A percentile compares a stretch with the other conserved stretches of the same genome.
Conservation (phyloP, 768 basidiomycete species). For the Peribolospora baueri region DNA sequence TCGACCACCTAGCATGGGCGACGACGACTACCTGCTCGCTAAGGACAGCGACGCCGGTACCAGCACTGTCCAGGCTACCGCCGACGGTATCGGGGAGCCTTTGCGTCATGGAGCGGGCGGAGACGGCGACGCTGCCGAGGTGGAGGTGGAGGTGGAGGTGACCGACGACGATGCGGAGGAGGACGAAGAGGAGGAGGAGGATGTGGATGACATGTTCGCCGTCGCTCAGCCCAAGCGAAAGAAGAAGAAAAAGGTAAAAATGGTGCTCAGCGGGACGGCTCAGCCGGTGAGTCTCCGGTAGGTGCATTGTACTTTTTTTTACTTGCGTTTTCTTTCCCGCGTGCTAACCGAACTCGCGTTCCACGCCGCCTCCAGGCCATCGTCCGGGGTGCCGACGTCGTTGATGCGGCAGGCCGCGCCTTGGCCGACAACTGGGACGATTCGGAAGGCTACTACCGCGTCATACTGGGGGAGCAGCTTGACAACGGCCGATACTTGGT, state of each 20-base stretch:
- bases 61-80: no score
- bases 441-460: constrained; percentile 79
- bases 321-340: background rate
- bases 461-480: constrained; percentile 80
- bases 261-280: constrained; percentile 20
- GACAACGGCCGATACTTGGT: constrained; percentile 85
- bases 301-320: background rate
- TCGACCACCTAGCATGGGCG: no score
- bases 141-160: constrained; percentile 28
- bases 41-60: no score
- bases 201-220: constrained; percentile 91
- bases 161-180: constrained; percentile 21
- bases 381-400: constrained; percentile 27
- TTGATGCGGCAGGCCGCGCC: constrained; percentile 33
- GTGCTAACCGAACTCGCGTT: background rate
- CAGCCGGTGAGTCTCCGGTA: background rate
- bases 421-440: constrained; percentile 69
- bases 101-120: constrained; percentile 18
- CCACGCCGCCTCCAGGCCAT: constrained; percentile 20
- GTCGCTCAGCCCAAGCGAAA: constrained; percentile 26
- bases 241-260: constrained; percentile 34
- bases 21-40: no score
- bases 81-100: no score
- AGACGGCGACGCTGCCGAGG: constrained; percentile 19
- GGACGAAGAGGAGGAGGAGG: constrained; percentile 39